Evolutionary conservation across 371 early-diverging fungal species (phyloP).

Genomic region (Dipsacomyces acuminosporus): DNA sequence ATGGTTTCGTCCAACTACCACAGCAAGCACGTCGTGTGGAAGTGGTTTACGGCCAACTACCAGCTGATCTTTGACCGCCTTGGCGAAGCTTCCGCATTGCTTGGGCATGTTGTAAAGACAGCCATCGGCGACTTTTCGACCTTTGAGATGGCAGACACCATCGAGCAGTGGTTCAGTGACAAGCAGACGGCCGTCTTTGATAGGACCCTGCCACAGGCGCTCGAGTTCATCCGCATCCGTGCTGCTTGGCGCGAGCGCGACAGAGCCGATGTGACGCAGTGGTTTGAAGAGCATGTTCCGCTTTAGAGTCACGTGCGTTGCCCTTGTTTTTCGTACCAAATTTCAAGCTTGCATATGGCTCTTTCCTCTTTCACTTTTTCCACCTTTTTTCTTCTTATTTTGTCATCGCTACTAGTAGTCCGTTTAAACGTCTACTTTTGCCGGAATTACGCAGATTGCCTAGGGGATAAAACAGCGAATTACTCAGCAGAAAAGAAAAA

Average conservation of each 20-base stretch:
- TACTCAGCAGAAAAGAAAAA: neutral
- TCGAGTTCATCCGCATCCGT: conserved; percentile 72
- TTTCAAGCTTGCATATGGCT: too few species aligned
- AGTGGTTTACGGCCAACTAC: conserved; percentile 72
- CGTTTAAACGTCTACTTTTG: too few species aligned
- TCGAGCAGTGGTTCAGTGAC: conserved; percentile 67
- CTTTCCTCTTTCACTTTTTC: too few species aligned
- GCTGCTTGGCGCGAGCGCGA: conserved; percentile 79
- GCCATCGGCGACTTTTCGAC: conserved; percentile 61
- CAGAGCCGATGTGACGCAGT: conserved; percentile 60
- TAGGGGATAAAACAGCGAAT: too few species aligned
- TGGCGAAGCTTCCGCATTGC: conserved; percentile 58
- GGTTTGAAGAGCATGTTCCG: conserved; percentile 48
- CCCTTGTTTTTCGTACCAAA: too few species aligned
- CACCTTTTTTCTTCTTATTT: too few species aligned
- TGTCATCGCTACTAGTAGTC: too few species aligned
- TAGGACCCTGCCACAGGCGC: conserved; percentile 69
- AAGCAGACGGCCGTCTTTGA: conserved; percentile 68
- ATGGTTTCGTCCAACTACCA: conserved; percentile 55
- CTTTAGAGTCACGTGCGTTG: too few species aligned
- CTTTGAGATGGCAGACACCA: conserved; percentile 57
- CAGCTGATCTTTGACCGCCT: conserved; percentile 60
- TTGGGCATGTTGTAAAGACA: conserved; percentile 66
- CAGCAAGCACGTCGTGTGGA: conserved; percentile 68
- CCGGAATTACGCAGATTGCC: too few species aligned